These are phyloP conservation scores for Syzygium grande DNA, from an alignment of 345 rosid genomes.

Conservation along the genomic window DNA sequence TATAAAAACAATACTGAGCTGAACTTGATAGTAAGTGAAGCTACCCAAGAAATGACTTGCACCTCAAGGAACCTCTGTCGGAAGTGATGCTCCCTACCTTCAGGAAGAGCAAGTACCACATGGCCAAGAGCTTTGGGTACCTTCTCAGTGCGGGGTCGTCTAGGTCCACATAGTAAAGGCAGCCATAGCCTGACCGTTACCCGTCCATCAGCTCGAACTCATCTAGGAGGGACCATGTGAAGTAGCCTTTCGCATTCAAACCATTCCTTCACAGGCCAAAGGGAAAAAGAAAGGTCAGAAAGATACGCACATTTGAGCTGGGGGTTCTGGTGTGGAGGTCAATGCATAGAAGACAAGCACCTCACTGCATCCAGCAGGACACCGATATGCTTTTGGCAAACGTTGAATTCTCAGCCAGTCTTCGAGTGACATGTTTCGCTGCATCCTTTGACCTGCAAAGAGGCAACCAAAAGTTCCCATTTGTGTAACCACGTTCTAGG, in stretches of 20 bases:
- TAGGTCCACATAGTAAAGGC: slow-evolving; percentile 5
- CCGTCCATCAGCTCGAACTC: slow-evolving; percentile 2
- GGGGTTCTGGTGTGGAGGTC: no score
- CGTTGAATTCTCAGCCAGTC: no score
- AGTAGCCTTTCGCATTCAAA: slow-evolving; percentile 2
- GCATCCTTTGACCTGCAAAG: not conserved
- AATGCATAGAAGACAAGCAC: no score
- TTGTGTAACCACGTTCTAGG: no score
- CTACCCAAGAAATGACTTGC: not conserved
- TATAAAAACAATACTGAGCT: not conserved
- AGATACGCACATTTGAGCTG: not conserved
- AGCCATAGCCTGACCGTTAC: not conserved
- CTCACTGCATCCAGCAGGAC: no score
- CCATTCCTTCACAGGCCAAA: not conserved
- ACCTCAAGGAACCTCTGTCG: not conserved
- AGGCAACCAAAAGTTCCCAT: not conserved
- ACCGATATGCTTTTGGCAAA: no score
- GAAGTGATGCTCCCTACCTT: not conserved
- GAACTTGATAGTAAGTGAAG: not conserved
- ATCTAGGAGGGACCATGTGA: slow-evolving; percentile 3
- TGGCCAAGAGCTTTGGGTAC: not conserved
- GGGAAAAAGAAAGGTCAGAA: not conserved
- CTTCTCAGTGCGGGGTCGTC: not conserved
- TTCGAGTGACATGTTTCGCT: no score
- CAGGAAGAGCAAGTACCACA: slow-evolving; percentile 4